Evolutionary conservation across 352 stramenopile species (phyloP), one percentile per base, ranked within the genome.

Genomic region (Globisporangium ultimum): DNA sequence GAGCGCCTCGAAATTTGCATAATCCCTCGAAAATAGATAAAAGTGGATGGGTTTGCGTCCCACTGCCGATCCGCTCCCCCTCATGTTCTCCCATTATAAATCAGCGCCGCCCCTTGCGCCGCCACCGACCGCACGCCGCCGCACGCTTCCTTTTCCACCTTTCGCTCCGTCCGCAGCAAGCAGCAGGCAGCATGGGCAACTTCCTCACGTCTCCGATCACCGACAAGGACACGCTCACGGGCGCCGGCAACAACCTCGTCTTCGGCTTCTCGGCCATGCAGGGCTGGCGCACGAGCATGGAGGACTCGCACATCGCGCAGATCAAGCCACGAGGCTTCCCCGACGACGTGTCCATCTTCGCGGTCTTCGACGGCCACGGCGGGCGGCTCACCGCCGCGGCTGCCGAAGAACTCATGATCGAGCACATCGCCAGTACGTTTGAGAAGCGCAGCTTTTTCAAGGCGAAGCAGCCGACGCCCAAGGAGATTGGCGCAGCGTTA

Each of bases 231-330:
- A 90, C 63, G 17, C 73, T 67, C 32, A 34, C 66, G 11, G 75
- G 77, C 42, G 21, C 66, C 14, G 76, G 81, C 49, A 89, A 88
- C 66, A 74, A 61, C 21, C 68, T 96, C 17, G 49, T 61, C 53
- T 93, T 72, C 56, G 84, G 76, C 21, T 55, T 92, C 60, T 84
- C 81, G 28, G 70, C 72, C 52, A 95, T 95, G 81, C 85, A 95
- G 54, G 85, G 83, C 32, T 93, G 85, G 83, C 83, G 85, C 60
- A 86, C 74, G 40, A 85, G 69, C 57, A 93, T 95, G 81, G 85
- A 94, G 67, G 84, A 93, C 66, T 71, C 83, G 64, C 80, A 95
- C 65, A 63, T 93, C 32, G 73, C 82, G 21, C 64, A 72, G 34
- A 51, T 89, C n/a, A 61, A 78, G 28, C 69, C 79, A 8, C 50